Percentiles rank a stretch among this genome's conserved stretches.
Conservation (phyloP, 306 rosid genomes). For the Pyrus betulifolia region DNA sequence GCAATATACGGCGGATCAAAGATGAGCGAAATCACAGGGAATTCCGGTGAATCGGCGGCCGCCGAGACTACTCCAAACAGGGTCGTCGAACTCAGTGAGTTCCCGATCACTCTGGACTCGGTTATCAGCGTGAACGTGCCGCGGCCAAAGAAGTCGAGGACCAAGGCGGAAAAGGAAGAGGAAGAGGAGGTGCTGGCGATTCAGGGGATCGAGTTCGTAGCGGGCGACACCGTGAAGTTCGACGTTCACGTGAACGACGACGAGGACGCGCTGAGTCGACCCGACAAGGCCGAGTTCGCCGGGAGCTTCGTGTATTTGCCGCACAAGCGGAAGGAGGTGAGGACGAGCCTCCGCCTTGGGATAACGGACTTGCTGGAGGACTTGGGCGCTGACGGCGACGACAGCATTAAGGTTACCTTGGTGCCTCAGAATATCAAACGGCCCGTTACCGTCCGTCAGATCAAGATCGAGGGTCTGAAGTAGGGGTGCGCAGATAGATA, state of each 20-base stretch:
- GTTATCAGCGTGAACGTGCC: background rate
- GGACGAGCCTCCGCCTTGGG: constrained; percentile 1
- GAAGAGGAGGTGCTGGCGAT: constrained; percentile 50
- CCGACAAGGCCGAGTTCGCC: constrained; percentile 10
- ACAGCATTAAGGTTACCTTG: background rate
- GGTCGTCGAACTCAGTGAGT: constrained; percentile 1
- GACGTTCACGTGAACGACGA: constrained; percentile 22
- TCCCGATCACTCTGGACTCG: constrained; percentile 9
- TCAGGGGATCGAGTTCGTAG: constrained; percentile 19
- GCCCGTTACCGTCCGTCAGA: background rate
- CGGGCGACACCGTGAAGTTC: constrained; percentile 1
- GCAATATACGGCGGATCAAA: background rate
- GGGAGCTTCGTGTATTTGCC: constrained; percentile 15
- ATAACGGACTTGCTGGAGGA: constrained; percentile 16
- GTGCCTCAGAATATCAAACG: background rate
- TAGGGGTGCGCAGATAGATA: background rate
- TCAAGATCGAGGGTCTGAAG: constrained; percentile 29
- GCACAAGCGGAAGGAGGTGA: background rate
- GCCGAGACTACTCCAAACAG: background rate
- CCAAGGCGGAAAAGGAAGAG: constrained; percentile 38
- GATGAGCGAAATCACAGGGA: constrained; percentile 1
- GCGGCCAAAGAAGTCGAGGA: constrained; percentile 19
- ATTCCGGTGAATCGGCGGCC: background rate
- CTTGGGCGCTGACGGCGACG: constrained; percentile 3
- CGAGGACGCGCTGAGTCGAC: constrained; percentile 8